A percentile compares a stretch with the other conserved stretches of the same genome.
Conservation (phyloP, 495 filamentous ascomycete genomes). For the Chaetomium cochliodes region DNA sequence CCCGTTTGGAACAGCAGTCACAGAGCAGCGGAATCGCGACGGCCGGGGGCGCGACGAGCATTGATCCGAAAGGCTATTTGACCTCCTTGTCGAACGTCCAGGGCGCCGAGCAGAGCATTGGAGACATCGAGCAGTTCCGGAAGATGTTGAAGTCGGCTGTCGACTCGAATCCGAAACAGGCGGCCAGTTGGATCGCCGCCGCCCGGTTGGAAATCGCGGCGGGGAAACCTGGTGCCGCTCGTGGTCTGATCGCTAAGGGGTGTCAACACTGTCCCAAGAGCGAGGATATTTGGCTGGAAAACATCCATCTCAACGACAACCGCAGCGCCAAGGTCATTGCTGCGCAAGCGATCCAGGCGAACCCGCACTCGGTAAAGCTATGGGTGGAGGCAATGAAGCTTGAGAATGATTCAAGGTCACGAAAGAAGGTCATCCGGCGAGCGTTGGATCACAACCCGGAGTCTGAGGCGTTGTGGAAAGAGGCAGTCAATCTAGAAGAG, state of each 20-base stretch:
- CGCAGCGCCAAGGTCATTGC: slow-evolving; percentile 94
- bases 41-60: slow-evolving; percentile 79
- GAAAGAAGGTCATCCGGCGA: slow-evolving; percentile 86
- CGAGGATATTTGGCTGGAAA: slow-evolving; percentile 94
- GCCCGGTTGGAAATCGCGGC: slow-evolving; percentile 90
- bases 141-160: slow-evolving; percentile 90
- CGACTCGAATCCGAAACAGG: slow-evolving; percentile 91
- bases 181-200: slow-evolving; percentile 94
- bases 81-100: slow-evolving; percentile 82
- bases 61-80: slow-evolving; percentile 94
- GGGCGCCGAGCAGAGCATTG: slow-evolving; percentile 78
- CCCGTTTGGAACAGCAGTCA: slow-evolving; percentile 85
- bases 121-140: slow-evolving; percentile 95
- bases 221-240: slow-evolving; percentile 82
- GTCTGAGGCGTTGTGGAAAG: slow-evolving; percentile 93
- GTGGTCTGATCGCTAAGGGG: slow-evolving; percentile 79
- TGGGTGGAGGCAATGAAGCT: slow-evolving; percentile 96
- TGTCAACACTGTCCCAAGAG: slow-evolving; percentile 89
- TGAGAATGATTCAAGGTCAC: slow-evolving; percentile 72
- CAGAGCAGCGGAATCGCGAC: slow-evolving; percentile 66
- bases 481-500: slow-evolving; percentile 93
- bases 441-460: slow-evolving; percentile 87
- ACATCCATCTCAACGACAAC: slow-evolving; percentile 85
- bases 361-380: slow-evolving; percentile 80
- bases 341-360: slow-evolving; percentile 87